Evolutionary conservation across 179 eudicot species (phyloP).

Genomic region (Sideroxylon spinosum): DNA sequence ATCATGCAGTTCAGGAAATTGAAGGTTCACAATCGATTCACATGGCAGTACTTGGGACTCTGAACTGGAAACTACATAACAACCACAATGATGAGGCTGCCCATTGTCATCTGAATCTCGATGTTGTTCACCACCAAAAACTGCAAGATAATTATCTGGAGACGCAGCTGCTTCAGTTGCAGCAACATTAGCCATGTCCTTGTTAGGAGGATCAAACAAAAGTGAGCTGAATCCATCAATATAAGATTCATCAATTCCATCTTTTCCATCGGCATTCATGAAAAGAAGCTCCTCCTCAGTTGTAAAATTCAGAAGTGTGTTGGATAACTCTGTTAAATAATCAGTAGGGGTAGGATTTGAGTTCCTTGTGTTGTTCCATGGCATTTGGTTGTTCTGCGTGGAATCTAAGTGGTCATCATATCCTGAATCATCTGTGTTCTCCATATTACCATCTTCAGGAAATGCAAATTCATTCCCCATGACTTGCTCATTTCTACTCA

Average conservation of each 20-base stretch:
- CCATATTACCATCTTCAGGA: constrained; percentile 27
- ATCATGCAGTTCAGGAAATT: constrained; percentile 36
- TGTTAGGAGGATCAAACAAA: constrained; percentile 45
- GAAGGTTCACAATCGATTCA: constrained; percentile 21
- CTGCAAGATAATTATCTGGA: constrained; percentile 23
- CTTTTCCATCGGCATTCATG: constrained; percentile 39
- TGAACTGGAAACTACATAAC: constrained; percentile 17
- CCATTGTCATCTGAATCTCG: constrained; percentile 19
- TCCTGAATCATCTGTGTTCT: constrained; percentile 20
- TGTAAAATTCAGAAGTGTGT: constrained; percentile 33
- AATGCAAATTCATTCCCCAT: constrained; percentile 24
- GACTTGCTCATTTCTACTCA: constrained; percentile 24
- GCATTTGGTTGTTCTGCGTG: constrained; percentile 27
- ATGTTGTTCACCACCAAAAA: constrained; percentile 22
- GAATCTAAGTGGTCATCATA: constrained; percentile 24
- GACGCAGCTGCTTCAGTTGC: constrained; percentile 23
- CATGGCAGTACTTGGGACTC: constrained; percentile 28
- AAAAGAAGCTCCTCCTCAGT: constrained; percentile 41
- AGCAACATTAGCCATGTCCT: constrained; percentile 23
- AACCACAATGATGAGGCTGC: constrained; percentile 16
- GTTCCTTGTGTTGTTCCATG: constrained; percentile 26
- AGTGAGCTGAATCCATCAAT: constrained; percentile 42
- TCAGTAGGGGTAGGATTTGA: constrained; percentile 34
- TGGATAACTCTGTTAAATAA: constrained; percentile 33
- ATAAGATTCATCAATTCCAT: constrained; percentile 32